Conservation (phyloP, 148 eudicot species). For the Chenopodium quinoa region DNA sequence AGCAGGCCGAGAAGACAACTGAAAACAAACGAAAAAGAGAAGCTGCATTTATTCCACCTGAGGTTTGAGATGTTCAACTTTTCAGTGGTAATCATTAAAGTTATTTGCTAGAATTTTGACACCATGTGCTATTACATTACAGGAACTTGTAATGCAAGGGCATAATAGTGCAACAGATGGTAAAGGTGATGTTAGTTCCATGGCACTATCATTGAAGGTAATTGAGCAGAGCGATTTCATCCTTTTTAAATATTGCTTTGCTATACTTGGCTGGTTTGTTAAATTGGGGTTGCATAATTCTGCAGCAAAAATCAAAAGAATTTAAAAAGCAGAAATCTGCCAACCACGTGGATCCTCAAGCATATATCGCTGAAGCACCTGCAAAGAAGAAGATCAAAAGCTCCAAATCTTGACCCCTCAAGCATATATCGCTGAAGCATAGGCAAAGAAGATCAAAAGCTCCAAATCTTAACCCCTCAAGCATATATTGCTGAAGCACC, state of each 20-base stretch:
- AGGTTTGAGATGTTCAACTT: slow-evolving; percentile 39
- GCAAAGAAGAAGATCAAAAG: slow-evolving; percentile 41
- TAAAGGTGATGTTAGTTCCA: slow-evolving; percentile 42
- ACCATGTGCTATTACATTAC: slow-evolving; percentile 19
- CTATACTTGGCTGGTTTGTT: not conserved
- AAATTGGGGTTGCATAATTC: not conserved
- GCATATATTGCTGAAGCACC: slow-evolving; percentile 33
- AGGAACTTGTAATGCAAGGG: slow-evolving; percentile 53
- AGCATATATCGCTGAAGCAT: slow-evolving; percentile 48
- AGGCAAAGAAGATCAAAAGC: slow-evolving; percentile 43
- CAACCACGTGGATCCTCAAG: slow-evolving; percentile 50
- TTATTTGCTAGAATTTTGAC: not conserved
- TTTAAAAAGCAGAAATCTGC: slow-evolving; percentile 42
- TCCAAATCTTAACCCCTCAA: slow-evolving; percentile 24
- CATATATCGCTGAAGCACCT: slow-evolving; percentile 49
- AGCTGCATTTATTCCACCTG: slow-evolving; percentile 78
- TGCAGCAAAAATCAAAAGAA: slow-evolving; percentile 80
- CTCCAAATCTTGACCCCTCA: slow-evolving; percentile 24
- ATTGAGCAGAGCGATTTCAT: not conserved
- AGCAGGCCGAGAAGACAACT: slow-evolving; percentile 75
- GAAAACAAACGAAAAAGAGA: slow-evolving; percentile 75
- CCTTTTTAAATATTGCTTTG: not conserved
- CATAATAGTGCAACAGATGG: slow-evolving; percentile 28
- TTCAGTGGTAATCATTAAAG: not conserved
- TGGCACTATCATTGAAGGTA: slow-evolving; percentile 80